Base-by-base conservation (phyloP, 805 yeast species). In the Metschnikowia henanensis region DNA sequence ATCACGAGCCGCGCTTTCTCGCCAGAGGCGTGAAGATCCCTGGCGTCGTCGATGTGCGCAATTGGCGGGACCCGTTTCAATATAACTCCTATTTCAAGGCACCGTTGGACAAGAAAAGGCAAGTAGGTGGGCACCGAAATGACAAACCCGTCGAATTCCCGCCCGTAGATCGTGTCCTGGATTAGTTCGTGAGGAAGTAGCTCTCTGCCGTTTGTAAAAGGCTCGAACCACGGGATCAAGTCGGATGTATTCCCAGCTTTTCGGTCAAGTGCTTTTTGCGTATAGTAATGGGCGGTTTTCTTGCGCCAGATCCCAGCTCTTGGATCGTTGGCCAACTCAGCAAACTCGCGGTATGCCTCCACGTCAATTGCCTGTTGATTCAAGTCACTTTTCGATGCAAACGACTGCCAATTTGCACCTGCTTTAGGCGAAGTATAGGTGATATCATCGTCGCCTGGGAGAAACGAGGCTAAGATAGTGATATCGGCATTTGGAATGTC, bases 381-480 rank as follows among this genome's bases (percentile, higher is more conserved):
- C 16, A 18, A 30, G 17, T 77, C 79, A 4, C 66, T 65, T 1
- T 48, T 45, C 1, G 52, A 31, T 2, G 86, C 87, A 62, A 80
- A 79, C 10, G 84, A 76, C 37, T 68, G 70, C 87, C 88, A 83
- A 52, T 83, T 79, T 35, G 88, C 90, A 4, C 89, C 89, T 0
- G 88, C 89, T 58, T 71, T 77, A 3, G 88, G 87, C 0, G 85
- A 80, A 3, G 86, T 73, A 56, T 79, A 83, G 8, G 72, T 72
- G 39, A 73, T 72, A 36, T 59, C 50, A 23, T 55, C 44, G 57
- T 82, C 87, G 1, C 85, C 84, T 1, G 87, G 87, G 21, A 81
- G 57, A 49, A 74, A 59, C 2, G 57, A 53, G 0, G 61, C 72
- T 4, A 59, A 64, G 17, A 68, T 55, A 3, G 71, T 63, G 34